Evolutionary conservation across 2,329 filamentous ascomycete species (phyloP).

Genomic region (Phialophora verrucosa): DNA sequence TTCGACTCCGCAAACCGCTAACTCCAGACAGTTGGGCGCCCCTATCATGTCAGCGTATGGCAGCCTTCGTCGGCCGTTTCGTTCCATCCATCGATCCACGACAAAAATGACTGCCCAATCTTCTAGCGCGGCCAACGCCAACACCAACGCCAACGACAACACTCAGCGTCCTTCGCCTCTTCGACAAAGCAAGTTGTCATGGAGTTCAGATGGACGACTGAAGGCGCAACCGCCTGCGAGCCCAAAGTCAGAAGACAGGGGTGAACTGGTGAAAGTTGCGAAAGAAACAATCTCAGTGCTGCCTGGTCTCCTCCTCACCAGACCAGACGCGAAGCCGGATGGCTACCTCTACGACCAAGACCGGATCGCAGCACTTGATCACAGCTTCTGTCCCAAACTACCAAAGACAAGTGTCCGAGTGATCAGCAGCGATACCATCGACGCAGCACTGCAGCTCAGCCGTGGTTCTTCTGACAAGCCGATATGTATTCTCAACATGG

Average conservation of each 20-base stretch:
- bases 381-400: conserved; percentile 51
- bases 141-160: neutral
- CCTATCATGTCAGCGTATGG: neutral
- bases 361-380: conserved; percentile 49
- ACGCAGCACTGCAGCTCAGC: conserved; percentile 57
- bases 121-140: neutral
- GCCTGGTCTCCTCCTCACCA: conserved; percentile 53
- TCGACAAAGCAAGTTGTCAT: conserved; percentile 14
- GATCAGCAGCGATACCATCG: conserved; percentile 63
- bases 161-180: neutral
- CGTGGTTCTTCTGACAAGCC: conserved; percentile 42
- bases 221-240: conserved; percentile 8
- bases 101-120: neutral
- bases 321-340: conserved; percentile 50
- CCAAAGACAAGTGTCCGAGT: conserved; percentile 53
- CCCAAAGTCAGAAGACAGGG: conserved; percentile 21
- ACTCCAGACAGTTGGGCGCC: neutral
- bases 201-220: conserved; percentile 12
- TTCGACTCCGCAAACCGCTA: neutral
- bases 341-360: conserved; percentile 49
- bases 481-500: conserved; percentile 71
- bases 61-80: neutral
- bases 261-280: conserved; percentile 51
- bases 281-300: conserved; percentile 57
- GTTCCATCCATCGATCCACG: neutral